These are phyloP conservation scores for Amphicarpaea edgeworthii DNA, from an alignment of 306 rosid species.

Conservation along the genomic window DNA sequence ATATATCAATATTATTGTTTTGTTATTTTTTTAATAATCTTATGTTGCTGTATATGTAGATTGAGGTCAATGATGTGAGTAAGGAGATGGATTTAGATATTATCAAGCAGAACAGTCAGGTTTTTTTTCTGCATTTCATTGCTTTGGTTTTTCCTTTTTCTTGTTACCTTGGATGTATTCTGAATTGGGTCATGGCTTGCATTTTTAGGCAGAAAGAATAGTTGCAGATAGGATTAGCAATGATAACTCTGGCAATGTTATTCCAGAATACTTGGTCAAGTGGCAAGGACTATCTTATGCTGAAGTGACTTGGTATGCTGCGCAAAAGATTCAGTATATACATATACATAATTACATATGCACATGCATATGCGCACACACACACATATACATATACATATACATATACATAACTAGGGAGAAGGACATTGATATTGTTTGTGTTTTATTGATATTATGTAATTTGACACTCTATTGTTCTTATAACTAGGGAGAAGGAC, in stretches of 20 bases:
- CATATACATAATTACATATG: no score
- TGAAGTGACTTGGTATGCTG: conserved; percentile 87
- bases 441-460: conserved; percentile 24
- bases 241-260: conserved; percentile 77
- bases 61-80: conserved; percentile 97
- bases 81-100: conserved; percentile 99
- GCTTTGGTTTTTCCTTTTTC: conserved; percentile 12
- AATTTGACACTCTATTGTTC: conserved; percentile 39
- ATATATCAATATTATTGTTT: conserved; percentile 15
- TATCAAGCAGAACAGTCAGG: conserved; percentile 98
- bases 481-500: conserved; percentile 89
- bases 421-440: no score
- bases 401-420: no score
- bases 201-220: conserved; percentile 84
- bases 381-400: no score
- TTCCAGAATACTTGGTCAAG: conserved; percentile 91
- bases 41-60: conserved; percentile 54
- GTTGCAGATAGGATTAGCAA: conserved; percentile 84
- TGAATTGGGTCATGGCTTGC: conserved; percentile 37
- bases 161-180: background rate
- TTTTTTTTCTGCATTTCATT: conserved; percentile 46
- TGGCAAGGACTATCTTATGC: conserved; percentile 99
- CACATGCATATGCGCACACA: background rate
- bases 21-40: conserved; percentile 38
- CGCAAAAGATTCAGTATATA: background rate